These are phyloP conservation scores for Phytopythium delawarense DNA, from an alignment of 352 stramenopile species.

Conservation along the genomic window DNA sequence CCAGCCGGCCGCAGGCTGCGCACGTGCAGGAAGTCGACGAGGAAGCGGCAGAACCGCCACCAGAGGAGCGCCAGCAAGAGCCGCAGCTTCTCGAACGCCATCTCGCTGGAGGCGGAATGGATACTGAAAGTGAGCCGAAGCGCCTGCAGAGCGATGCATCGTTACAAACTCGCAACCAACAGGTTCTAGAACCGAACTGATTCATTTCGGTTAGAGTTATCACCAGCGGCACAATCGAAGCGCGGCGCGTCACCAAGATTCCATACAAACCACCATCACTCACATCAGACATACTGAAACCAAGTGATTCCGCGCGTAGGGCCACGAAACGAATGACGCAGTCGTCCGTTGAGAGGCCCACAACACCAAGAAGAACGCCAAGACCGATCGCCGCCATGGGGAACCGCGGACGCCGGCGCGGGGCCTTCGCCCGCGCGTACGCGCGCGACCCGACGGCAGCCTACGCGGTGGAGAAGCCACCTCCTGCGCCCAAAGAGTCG, in stretches of 20 bases:
- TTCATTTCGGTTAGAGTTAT: neutral
- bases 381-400: conserved; percentile 29
- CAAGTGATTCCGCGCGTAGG: neutral
- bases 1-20: conserved; percentile 42
- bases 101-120: neutral
- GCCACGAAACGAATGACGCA: neutral
- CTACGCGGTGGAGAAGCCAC: conserved; percentile 15
- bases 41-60: conserved; percentile 57
- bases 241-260: neutral
- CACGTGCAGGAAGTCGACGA: conserved; percentile 37
- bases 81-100: conserved; percentile 36
- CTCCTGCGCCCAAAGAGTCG: neutral
- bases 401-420: conserved; percentile 55
- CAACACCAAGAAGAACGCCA: neutral
- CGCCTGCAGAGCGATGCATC: too few relatives aligned
- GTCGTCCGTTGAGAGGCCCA: neutral
- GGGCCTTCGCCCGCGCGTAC: conserved; percentile 18
- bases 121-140: neutral
- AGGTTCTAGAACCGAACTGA: neutral
- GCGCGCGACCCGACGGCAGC: conserved; percentile 16
- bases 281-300: neutral
- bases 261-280: neutral
- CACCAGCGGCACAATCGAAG: neutral
- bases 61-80: conserved; percentile 60
- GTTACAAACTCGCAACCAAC: neutral